Evolutionary conservation across 108 stramenopile genomes (phyloP).

Genomic region (Fistulifera pelliculosa): DNA sequence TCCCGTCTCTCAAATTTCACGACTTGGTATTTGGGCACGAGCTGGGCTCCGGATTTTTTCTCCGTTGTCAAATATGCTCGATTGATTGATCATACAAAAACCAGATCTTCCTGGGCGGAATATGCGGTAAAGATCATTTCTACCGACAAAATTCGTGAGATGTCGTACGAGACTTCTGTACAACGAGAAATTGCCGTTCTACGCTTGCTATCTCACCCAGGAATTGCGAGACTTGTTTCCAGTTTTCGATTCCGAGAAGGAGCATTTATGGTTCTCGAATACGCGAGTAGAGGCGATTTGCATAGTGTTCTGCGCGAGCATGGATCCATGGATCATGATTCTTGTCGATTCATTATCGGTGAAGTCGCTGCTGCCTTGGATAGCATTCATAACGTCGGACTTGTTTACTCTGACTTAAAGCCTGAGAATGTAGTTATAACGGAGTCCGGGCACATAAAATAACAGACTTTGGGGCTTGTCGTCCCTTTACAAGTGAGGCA

Average conservation of each 20-base stretch:
- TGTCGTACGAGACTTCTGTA: slow-evolving; percentile 79
- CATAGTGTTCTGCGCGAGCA: slow-evolving; percentile 68
- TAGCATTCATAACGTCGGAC: slow-evolving; percentile 81
- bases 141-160: slow-evolving; percentile 62
- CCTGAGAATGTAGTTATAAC: slow-evolving; percentile 87
- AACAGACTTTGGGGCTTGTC: slow-evolving; percentile 94
- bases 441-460: slow-evolving; percentile 92
- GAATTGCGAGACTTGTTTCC: slow-evolving; percentile 86
- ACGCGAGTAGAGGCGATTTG: slow-evolving; percentile 89
- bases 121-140: slow-evolving; percentile 91
- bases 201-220: slow-evolving; percentile 77
- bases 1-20: slow-evolving; percentile 90
- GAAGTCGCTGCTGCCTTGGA: slow-evolving; percentile 83
- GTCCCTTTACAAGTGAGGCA: slow-evolving; percentile 69
- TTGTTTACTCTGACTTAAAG: slow-evolving; percentile 89
- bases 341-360: slow-evolving; percentile 84
- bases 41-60: slow-evolving; percentile 84
- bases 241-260: slow-evolving; percentile 87
- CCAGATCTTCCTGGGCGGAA: slow-evolving; percentile 88
- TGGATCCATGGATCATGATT: slow-evolving; percentile 85
- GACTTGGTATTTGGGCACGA: slow-evolving; percentile 95
- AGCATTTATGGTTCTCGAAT: slow-evolving; percentile 93
- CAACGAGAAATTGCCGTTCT: slow-evolving; percentile 90
- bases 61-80: slow-evolving; percentile 84
- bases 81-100: slow-evolving; percentile 60